A percentile compares a stretch with the other conserved stretches of the same genome.
Conservation (phyloP, 1,139 yeast species). For the Chernovozyma sophiae-reginae region DNA sequence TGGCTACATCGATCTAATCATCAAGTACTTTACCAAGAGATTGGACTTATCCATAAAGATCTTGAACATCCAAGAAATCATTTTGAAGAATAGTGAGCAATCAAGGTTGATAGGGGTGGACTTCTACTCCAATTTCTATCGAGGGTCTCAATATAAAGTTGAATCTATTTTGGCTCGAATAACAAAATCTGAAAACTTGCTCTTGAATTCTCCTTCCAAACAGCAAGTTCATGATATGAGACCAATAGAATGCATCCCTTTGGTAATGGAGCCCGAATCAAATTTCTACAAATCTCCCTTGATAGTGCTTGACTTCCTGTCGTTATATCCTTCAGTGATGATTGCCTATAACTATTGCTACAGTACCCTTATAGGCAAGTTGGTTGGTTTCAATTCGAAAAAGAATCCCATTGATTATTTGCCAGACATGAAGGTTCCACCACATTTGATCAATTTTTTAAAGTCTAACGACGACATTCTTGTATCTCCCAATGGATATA, state of each 20-base stretch:
- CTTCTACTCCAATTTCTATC: constrained; percentile 76
- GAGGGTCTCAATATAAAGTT: constrained; percentile 93
- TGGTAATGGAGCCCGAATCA: constrained; percentile 89
- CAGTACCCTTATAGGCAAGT: constrained; percentile 76
- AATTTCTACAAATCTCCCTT: constrained; percentile 84
- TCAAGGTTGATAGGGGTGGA: constrained; percentile 87
- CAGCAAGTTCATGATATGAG: constrained; percentile 79
- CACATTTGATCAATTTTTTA: constrained; percentile 54
- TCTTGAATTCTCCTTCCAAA: constrained; percentile 77
- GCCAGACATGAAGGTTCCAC: constrained; percentile 43
- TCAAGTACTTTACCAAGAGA: constrained; percentile 51
- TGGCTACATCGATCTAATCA: constrained; percentile 27
- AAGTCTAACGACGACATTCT: constrained; percentile 47
- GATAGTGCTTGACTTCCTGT: constrained; percentile 87
- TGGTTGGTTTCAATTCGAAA: constrained; percentile 45
- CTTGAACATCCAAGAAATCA: constrained; percentile 59
- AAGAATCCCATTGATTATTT: constrained; percentile 38
- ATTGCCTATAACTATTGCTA: constrained; percentile 92
- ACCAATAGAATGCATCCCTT: constrained; percentile 82
- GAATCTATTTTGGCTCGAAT: constrained; percentile 77
- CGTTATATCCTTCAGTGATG: constrained; percentile 86
- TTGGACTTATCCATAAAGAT: constrained; percentile 40
- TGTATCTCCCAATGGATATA: constrained; percentile 83
- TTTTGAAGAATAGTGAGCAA: constrained; percentile 74
- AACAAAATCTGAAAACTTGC: constrained; percentile 68